Conservation (phyloP, 2,329 filamentous ascomycete species). For the Huntiella savannae region DNA sequence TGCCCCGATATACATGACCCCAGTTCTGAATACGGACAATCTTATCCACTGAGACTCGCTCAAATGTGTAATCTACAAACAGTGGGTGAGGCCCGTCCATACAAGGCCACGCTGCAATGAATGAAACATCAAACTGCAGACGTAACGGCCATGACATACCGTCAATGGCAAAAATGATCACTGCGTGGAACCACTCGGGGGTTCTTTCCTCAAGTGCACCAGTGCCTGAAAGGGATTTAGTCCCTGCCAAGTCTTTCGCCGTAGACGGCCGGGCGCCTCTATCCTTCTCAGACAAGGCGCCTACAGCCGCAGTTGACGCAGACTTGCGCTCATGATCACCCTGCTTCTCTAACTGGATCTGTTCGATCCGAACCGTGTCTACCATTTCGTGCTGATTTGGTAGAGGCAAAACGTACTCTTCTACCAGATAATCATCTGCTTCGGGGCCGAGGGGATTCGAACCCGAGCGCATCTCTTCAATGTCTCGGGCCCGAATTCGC, state of each 20-base stretch:
- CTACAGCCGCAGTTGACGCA: constrained; percentile 12
- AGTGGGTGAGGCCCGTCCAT: constrained; percentile 45
- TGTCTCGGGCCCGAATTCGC: constrained; percentile 36
- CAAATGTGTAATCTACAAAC: constrained; percentile 52
- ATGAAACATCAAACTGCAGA: constrained; percentile 45
- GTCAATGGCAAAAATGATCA: constrained; percentile 43
- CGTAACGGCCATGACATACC: constrained; percentile 43
- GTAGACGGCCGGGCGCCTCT: constrained; percentile 8
- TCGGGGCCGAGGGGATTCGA: constrained; percentile 50
- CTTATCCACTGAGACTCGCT: constrained; percentile 40
- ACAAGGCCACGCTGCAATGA: constrained; percentile 47
- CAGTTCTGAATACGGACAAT: constrained; percentile 48
- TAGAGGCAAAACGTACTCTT: constrained; percentile 41
- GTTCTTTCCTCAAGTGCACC: background rate
- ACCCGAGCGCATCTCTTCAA: constrained; percentile 45
- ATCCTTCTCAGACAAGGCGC: background rate
- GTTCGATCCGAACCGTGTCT: constrained; percentile 51
- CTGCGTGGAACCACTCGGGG: constrained; percentile 38
- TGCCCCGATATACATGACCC: constrained; percentile 27
- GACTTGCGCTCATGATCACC: background rate
- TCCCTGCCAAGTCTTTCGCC: constrained; percentile 10
- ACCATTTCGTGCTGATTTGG: constrained; percentile 37
- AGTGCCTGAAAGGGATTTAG: background rate
- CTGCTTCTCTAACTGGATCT: constrained; percentile 36
- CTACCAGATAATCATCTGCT: constrained; percentile 41